Evolutionary conservation across 169 alveolate species (phyloP).

Genomic region (Eimeria mitis): DNA sequence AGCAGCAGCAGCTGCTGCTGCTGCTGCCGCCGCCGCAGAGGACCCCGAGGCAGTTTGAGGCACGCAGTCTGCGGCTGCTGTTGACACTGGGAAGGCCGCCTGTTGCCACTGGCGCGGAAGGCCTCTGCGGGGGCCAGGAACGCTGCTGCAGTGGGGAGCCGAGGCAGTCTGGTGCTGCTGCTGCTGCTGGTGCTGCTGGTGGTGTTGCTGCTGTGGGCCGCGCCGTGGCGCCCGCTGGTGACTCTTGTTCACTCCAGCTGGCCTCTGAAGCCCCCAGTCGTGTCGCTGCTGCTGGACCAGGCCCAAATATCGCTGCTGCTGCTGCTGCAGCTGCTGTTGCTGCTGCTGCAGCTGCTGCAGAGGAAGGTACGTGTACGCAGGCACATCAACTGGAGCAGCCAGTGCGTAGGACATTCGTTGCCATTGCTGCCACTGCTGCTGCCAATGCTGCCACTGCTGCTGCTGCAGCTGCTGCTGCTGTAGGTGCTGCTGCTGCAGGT

Average conservation of each 20-base stretch:
- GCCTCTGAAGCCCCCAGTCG: slow-evolving; percentile 51
- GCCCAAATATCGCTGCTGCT: slow-evolving; percentile 26
- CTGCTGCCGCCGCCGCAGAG: slow-evolving; percentile 12
- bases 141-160: slow-evolving; percentile 40
- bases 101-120: slow-evolving; percentile 60
- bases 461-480: slow-evolving; percentile 30
- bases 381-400: slow-evolving; percentile 28
- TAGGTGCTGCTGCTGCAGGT: neutral
- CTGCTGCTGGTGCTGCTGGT: slow-evolving; percentile 46
- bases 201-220: slow-evolving; percentile 50
- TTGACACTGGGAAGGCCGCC: slow-evolving; percentile 38
- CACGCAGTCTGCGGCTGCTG: slow-evolving; percentile 17
- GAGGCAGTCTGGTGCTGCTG: slow-evolving; percentile 6
- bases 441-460: neutral
- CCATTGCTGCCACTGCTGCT: slow-evolving; percentile 58
- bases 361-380: slow-evolving; percentile 28
- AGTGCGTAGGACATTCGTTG: slow-evolving; percentile 27
- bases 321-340: slow-evolving; percentile 23
- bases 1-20: slow-evolving; percentile 17
- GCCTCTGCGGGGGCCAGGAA: slow-evolving; percentile 35
- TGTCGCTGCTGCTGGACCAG: slow-evolving; percentile 39
- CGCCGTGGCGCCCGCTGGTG: slow-evolving; percentile 49
- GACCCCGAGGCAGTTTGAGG: slow-evolving; percentile 25
- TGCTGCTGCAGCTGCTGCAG: slow-evolving; percentile 50
- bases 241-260: slow-evolving; percentile 13